These are phyloP conservation scores for Aegilops sharonensis DNA, from an alignment of 176 grass and related monocot species.

Conservation along the genomic window DNA sequence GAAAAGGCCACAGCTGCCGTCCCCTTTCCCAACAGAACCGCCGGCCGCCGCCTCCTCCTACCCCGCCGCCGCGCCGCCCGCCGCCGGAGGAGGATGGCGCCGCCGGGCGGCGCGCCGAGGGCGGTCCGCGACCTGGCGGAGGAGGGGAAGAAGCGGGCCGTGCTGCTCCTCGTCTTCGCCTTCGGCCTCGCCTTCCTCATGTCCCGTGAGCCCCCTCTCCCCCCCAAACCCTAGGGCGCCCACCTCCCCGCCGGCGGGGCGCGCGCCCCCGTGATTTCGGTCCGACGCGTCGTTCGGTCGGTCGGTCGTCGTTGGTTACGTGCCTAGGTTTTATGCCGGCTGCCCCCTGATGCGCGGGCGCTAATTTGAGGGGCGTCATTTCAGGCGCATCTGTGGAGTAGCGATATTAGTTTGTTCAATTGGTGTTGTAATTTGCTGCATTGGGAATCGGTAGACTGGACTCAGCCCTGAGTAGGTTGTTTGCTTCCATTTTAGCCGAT, in stretches of 20 bases:
- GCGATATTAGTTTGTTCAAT: background rate
- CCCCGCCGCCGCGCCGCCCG: background rate
- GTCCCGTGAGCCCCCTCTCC: conserved; percentile 42
- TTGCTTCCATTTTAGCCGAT: background rate
- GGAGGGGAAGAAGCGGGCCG: conserved; percentile 60
- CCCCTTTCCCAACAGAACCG: background rate
- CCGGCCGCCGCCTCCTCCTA: background rate
- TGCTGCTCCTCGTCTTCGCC: conserved; percentile 54
- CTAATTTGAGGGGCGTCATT: background rate
- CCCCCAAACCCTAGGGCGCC: background rate
- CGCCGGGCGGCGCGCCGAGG: background rate
- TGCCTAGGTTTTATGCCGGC: conserved; percentile 35
- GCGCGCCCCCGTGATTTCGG: background rate
- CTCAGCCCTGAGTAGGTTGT: background rate
- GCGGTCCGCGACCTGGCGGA: conserved; percentile 51
- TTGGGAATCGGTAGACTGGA: background rate
- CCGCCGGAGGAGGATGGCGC: conserved; percentile 19
- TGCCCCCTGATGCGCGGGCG: background rate
- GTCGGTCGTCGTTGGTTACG: background rate
- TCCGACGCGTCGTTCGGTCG: background rate
- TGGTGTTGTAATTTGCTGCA: background rate
- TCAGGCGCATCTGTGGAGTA: background rate
- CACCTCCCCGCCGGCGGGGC: background rate
- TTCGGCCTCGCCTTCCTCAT: conserved; percentile 56
- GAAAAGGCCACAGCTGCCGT: conserved; percentile 2